Percentiles rank a stretch among this genome's conserved stretches.
phyloP scores from a whole-genome alignment of 1,139 yeast species.

The Pichia sp. region DNA sequence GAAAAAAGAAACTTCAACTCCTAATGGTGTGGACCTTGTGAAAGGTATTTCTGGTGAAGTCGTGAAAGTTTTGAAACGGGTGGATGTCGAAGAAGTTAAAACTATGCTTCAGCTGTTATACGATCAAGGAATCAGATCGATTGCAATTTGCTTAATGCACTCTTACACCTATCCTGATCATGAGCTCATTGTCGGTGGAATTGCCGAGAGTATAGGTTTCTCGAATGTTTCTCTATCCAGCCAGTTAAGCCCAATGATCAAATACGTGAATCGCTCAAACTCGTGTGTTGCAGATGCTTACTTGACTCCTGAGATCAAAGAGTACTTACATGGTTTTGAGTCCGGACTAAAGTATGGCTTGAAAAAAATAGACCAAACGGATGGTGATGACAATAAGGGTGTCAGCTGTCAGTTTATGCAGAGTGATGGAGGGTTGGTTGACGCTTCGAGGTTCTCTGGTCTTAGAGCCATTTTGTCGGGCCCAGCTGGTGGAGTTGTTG shows the following conservation, averaged over 20 bases:
- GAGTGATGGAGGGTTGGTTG: slow-evolving; percentile 57
- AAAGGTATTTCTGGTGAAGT: slow-evolving; percentile 63
- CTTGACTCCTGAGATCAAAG: slow-evolving; percentile 65
- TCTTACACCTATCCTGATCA: slow-evolving; percentile 68
- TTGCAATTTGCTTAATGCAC: slow-evolving; percentile 67
- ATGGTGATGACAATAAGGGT: slow-evolving; percentile 24
- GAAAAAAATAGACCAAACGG: slow-evolving; percentile 29
- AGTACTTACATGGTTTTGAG: slow-evolving; percentile 57
- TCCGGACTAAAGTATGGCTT: slow-evolving; percentile 55
- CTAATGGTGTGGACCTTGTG: slow-evolving; percentile 34
- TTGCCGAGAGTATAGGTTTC: slow-evolving; percentile 53
- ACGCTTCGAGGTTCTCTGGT: slow-evolving; percentile 45
- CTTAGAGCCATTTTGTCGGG: slow-evolving; percentile 53
- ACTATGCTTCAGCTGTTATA: slow-evolving; percentile 40
- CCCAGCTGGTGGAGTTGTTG: slow-evolving; percentile 64
- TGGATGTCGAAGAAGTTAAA: slow-evolving; percentile 41
- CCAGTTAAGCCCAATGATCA: slow-evolving; percentile 68
- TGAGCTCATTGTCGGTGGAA: slow-evolving; percentile 51
- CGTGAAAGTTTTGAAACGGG: slow-evolving; percentile 48
- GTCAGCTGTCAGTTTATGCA: slow-evolving; percentile 49
- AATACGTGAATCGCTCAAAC: slow-evolving; percentile 65
- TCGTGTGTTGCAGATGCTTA: slow-evolving; percentile 76
- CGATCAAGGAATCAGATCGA: slow-evolving; percentile 54
- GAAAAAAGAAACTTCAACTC: slow-evolving; percentile 31
- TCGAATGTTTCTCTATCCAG: slow-evolving; percentile 60